phyloP scores from a whole-genome alignment of 129 eudicot species.

The Dittrichia graveolens region DNA sequence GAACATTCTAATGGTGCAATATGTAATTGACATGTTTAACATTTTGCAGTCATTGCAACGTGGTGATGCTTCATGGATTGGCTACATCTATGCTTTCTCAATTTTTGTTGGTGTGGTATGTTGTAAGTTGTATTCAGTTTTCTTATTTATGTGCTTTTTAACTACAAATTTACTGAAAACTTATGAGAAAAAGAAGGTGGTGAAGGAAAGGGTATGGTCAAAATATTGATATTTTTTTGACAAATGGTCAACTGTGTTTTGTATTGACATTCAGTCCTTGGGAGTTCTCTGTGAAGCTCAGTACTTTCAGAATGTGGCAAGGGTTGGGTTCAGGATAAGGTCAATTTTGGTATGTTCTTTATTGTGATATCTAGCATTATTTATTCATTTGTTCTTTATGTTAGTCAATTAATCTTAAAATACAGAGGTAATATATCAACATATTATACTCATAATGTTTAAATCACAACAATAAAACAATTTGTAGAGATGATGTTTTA shows the following conservation, averaged over 20 bases:
- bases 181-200: background rate
- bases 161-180: background rate
- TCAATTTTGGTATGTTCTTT: slow-evolving; percentile 70
- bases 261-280: slow-evolving; percentile 52
- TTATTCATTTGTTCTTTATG: background rate
- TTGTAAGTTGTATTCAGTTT: slow-evolving; percentile 17
- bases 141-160: slow-evolving; percentile 16
- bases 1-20: background rate
- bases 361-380: background rate
- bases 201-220: slow-evolving; percentile 16
- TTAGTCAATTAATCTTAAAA: background rate
- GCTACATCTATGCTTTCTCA: slow-evolving; percentile 77
- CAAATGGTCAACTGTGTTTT: slow-evolving; percentile 4
- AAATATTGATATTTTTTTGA: slow-evolving; percentile 20
- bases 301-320: slow-evolving; percentile 91
- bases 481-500: background rate
- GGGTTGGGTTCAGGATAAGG: slow-evolving; percentile 86
- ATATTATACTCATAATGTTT: background rate
- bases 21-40: slow-evolving; percentile 20
- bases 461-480: background rate
- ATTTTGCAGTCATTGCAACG: slow-evolving; percentile 74
- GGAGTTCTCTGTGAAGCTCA: slow-evolving; percentile 96
- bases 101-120: slow-evolving; percentile 96
- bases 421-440: background rate
- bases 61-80: slow-evolving; percentile 98